A percentile compares a stretch with the other conserved stretches of the same genome.
Evolutionary conservation across 225 moss, liverwort and hornwort genomes (phyloP).

Genomic region (Antitrichia curtipendula): DNA sequence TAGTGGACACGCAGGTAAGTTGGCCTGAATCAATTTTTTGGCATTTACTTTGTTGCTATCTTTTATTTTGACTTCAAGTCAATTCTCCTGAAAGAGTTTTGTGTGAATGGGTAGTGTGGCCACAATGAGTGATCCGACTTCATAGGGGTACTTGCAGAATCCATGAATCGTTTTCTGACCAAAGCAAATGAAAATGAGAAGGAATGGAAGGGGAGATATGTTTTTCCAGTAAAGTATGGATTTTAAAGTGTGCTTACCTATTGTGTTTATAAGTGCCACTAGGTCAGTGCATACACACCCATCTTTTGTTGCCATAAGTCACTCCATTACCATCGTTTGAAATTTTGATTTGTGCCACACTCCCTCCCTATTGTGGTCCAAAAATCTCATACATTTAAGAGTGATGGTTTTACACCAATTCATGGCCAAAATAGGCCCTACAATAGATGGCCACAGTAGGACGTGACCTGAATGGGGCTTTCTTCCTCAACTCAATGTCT

Average conservation of each 20-base stretch:
- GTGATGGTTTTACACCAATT: background rate
- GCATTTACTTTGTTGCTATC: background rate
- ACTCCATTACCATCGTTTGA: background rate
- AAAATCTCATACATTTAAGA: background rate
- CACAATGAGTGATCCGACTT: background rate
- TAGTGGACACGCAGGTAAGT: conserved; percentile 79
- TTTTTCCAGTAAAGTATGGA: background rate
- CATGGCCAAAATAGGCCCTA: background rate
- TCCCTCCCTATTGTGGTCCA: background rate
- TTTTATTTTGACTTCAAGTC: background rate
- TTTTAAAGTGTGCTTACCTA: background rate
- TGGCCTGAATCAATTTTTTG: background rate
- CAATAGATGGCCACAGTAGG: background rate
- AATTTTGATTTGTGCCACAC: background rate
- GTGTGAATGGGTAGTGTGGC: background rate
- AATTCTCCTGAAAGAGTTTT: background rate
- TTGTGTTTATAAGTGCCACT: background rate
- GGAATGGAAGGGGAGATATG: background rate
- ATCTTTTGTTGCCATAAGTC: background rate
- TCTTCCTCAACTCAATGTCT: background rate
- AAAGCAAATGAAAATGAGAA: background rate
- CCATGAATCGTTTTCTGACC: background rate
- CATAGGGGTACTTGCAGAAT: background rate
- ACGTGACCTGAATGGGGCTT: background rate
- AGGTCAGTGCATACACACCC: background rate